Evolutionary conservation across 2,329 filamentous ascomycete species (phyloP).

Genomic region (Clonostachys chloroleuca): DNA sequence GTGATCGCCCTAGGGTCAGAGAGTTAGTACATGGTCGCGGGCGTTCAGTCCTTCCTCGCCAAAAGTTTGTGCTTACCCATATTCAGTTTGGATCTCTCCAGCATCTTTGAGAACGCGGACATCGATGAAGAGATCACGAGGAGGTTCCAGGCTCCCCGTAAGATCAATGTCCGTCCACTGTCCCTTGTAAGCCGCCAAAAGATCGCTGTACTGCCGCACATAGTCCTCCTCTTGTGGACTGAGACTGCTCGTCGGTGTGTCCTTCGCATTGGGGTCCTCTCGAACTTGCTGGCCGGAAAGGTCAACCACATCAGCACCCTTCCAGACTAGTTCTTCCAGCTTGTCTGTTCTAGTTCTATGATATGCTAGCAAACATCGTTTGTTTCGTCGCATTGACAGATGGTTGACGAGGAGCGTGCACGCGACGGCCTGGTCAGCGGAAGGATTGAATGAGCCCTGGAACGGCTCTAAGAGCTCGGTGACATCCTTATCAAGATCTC

Average conservation of each 20-base stretch:
- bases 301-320: constrained; percentile 78
- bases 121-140: constrained; percentile 94
- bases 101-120: constrained; percentile 94
- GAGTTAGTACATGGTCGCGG: background rate
- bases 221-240: constrained; percentile 98
- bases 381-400: constrained; percentile 91
- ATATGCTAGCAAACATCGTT: constrained; percentile 91
- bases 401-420: constrained; percentile 91
- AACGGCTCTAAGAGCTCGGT: constrained; percentile 75
- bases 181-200: constrained; percentile 94
- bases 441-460: constrained; percentile 79
- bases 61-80: constrained; percentile 62
- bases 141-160: constrained; percentile 88
- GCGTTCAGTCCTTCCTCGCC: background rate
- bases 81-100: constrained; percentile 98
- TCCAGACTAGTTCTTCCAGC: constrained; percentile 91
- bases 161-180: constrained; percentile 98
- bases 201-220: constrained; percentile 83
- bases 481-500: constrained; percentile 87
- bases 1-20: constrained; percentile 71
- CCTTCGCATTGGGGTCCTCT: background rate
- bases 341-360: constrained; percentile 88
- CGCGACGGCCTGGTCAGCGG: constrained; percentile 75
- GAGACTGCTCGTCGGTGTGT: constrained; percentile 63
- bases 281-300: constrained; percentile 52